phyloP scores from a whole-genome alignment of 257 asterid genomes.

The Cordia subcordata region DNA sequence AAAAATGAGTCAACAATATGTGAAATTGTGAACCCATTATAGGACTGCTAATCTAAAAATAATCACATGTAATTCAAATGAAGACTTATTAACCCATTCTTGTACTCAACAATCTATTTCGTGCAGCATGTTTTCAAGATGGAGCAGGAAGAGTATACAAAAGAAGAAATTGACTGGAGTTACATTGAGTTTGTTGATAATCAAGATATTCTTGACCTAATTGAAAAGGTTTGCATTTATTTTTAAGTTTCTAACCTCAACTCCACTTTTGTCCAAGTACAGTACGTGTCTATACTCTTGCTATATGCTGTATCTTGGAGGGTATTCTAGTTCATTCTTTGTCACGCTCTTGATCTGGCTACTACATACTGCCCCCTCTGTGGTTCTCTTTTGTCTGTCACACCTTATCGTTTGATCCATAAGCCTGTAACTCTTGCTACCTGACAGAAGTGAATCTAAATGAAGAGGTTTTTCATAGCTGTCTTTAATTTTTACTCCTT shows the following conservation, averaged over 20 bases:
- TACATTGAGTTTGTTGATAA: slow-evolving; percentile 81
- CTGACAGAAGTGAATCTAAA: no score
- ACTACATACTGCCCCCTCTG: no score
- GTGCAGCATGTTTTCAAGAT: slow-evolving; percentile 89
- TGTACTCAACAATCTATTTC: slow-evolving; percentile 2
- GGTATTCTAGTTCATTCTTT: background rate
- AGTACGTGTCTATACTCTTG: background rate
- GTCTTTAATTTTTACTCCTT: no score
- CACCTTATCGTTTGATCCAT: no score
- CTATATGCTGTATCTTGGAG: background rate
- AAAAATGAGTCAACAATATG: background rate
- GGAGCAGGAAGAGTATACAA: slow-evolving; percentile 95
- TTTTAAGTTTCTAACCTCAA: slow-evolving; percentile 1
- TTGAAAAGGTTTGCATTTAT: slow-evolving; percentile 61
- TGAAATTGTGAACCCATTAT: background rate
- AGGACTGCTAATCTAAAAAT: background rate
- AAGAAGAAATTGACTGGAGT: slow-evolving; percentile 95
- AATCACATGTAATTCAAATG: background rate
- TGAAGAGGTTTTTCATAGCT: no score
- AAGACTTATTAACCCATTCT: slow-evolving; percentile 2
- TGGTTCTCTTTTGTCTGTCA: no score
- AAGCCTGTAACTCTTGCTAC: no score
- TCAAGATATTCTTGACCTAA: slow-evolving; percentile 91
- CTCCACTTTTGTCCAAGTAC: background rate
- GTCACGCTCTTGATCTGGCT: no score